These are phyloP conservation scores for Parvularia atlantis DNA, from an alignment of 78 protist species.

Conservation along the genomic window DNA sequence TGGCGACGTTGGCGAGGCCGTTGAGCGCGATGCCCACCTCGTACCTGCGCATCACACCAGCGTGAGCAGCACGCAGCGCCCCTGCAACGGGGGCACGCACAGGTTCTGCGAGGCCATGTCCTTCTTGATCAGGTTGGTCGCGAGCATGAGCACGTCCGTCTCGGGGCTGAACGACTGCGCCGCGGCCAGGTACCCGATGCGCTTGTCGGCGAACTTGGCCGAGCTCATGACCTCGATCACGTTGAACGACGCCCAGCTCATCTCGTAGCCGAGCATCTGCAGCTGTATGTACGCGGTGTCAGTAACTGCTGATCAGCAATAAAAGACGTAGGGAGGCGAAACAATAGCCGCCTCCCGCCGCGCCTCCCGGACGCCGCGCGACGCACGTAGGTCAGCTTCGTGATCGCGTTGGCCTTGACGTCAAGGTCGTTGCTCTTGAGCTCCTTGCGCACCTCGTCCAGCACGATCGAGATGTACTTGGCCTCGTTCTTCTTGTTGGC, in stretches of 20 bases:
- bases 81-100: neutral
- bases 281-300: slow-evolving; percentile 36
- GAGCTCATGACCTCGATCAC: slow-evolving; percentile 84
- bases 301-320: too few species aligned
- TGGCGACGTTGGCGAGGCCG: slow-evolving; percentile 75
- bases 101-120: neutral
- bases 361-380: neutral
- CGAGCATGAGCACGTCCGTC: slow-evolving; percentile 82
- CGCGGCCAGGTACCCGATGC: slow-evolving; percentile 87
- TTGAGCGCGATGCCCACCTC: slow-evolving; percentile 80
- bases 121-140: slow-evolving; percentile 83
- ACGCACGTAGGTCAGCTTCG: slow-evolving; percentile 80
- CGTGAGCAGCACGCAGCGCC: neutral
- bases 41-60: too few species aligned
- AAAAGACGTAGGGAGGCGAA: too few species aligned
- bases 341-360: neutral
- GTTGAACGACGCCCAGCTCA: slow-evolving; percentile 82
- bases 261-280: slow-evolving; percentile 90
- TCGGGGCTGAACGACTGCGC: slow-evolving; percentile 64
- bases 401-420: slow-evolving; percentile 73
- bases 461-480: slow-evolving; percentile 45
- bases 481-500: slow-evolving; percentile 52
- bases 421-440: slow-evolving; percentile 31
- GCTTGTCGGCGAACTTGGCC: slow-evolving; percentile 65
- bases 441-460: slow-evolving; percentile 78